Evolutionary conservation across 129 eudicot species (phyloP).

Genomic region (Calendula officinalis): DNA sequence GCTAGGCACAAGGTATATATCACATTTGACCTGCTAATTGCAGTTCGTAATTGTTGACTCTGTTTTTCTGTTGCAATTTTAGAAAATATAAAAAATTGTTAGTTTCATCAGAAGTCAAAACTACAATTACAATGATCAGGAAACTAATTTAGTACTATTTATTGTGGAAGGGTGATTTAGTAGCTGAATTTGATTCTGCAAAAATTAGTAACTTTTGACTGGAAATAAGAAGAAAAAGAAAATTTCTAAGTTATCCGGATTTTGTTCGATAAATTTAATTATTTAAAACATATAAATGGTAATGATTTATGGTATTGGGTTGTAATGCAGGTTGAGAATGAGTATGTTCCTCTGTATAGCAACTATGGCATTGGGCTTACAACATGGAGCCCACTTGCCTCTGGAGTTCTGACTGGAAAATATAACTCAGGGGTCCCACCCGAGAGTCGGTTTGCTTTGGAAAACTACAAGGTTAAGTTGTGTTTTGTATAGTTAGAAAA

Average conservation of each 20-base stretch:
- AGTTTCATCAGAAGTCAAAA: too few species aligned
- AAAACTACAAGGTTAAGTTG: slow-evolving; percentile 75
- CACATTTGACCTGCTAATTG: not conserved
- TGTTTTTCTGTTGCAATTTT: not conserved
- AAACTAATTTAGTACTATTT: too few species aligned
- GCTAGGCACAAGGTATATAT: slow-evolving; percentile 74
- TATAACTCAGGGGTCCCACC: slow-evolving; percentile 70
- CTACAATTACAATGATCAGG: too few species aligned
- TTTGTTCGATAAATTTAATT: too few species aligned
- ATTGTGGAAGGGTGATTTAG: too few species aligned
- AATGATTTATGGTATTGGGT: not conserved
- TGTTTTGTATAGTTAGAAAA: too few species aligned
- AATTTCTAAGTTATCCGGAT: too few species aligned
- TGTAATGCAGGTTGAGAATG: slow-evolving; percentile 72
- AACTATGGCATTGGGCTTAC: slow-evolving; percentile 91
- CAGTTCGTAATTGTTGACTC: not conserved
- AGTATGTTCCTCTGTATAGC: slow-evolving; percentile 68
- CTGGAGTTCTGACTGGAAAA: slow-evolving; percentile 92
- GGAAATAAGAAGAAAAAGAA: too few species aligned
- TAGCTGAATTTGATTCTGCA: too few species aligned
- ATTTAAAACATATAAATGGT: too few species aligned
- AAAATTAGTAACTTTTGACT: too few species aligned
- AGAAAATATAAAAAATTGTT: too few species aligned
- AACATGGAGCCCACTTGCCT: slow-evolving; percentile 98
- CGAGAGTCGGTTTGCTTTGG: slow-evolving; percentile 83